These are phyloP conservation scores for Pichia exigua DNA, from an alignment of 805 yeast species.

Conservation along the genomic window DNA sequence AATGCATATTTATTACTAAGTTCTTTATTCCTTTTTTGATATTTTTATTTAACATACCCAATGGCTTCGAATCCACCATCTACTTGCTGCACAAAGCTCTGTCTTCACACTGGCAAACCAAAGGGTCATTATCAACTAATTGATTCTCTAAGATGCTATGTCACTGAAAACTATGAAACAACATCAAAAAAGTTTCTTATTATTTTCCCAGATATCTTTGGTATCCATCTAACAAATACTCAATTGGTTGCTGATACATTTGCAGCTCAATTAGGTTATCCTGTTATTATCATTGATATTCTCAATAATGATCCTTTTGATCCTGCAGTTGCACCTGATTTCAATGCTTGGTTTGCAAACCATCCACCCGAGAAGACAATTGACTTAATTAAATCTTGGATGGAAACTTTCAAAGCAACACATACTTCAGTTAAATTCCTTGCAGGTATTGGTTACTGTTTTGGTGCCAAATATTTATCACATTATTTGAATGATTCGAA, in stretches of 20 bases:
- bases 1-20: neutral
- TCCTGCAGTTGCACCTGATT: conserved; percentile 11
- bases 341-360: conserved; percentile 37
- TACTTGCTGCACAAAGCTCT: conserved; percentile 9
- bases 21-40: neutral
- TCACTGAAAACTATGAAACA: conserved; percentile 36
- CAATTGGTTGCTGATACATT: conserved; percentile 59
- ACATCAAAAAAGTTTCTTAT: conserved; percentile 42
- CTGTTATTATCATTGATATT: conserved; percentile 71
- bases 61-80: conserved; percentile 16
- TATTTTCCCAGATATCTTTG: conserved; percentile 63
- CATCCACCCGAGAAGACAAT: conserved; percentile 35
- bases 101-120: conserved; percentile 33
- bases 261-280: conserved; percentile 49
- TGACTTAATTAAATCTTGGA: conserved; percentile 42
- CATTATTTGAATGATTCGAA: conserved; percentile 35
- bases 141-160: conserved; percentile 39
- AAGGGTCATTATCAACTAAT: conserved; percentile 35
- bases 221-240: conserved; percentile 49
- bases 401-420: conserved; percentile 36
- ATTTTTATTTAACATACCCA: neutral
- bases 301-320: conserved; percentile 47
- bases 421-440: conserved; percentile 37
- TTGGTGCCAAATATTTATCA: conserved; percentile 67
- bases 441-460: conserved; percentile 72